A percentile compares a stretch with the other conserved stretches of the same genome.
Conservation (phyloP, 2,329 filamentous ascomycete genomes). For the Aschersonia sp. region DNA sequence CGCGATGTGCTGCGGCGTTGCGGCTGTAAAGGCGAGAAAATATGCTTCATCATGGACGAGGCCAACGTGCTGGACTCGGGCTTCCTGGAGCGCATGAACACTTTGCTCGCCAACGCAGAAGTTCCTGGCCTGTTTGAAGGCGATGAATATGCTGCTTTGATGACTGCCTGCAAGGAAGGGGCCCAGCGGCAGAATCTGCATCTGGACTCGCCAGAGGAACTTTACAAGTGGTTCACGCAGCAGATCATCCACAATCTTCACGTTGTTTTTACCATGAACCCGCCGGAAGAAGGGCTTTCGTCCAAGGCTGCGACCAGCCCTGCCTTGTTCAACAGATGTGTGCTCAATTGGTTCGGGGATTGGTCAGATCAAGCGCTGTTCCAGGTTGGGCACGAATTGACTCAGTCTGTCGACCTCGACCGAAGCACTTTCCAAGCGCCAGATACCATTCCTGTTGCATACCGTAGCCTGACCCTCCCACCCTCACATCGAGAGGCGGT, state of each 20-base stretch:
- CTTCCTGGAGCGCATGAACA: constrained; percentile 99
- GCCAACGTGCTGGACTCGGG: constrained; percentile 96
- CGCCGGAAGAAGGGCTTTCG: constrained; percentile 83
- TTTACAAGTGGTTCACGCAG: constrained; percentile 99
- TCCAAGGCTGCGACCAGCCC: constrained; percentile 97
- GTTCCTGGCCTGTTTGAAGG: constrained; percentile 97
- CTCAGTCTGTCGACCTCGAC: constrained; percentile 90
- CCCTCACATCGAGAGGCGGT: constrained; percentile 84
- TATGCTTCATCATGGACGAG: constrained; percentile 99
- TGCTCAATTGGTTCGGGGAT: constrained; percentile 99
- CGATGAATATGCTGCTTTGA: constrained; percentile 95
- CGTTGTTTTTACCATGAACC: constrained; percentile 99
- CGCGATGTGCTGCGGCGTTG: constrained; percentile 85
- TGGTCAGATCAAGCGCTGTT: constrained; percentile 99
- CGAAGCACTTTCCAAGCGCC: constrained; percentile 73
- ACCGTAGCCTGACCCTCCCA: constrained; percentile 70
- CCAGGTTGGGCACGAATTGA: constrained; percentile 92
- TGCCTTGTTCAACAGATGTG: constrained; percentile 96
- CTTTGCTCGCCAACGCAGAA: constrained; percentile 94
- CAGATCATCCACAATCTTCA: constrained; percentile 99
- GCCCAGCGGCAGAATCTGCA: constrained; percentile 90
- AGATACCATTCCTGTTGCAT: constrained; percentile 85
- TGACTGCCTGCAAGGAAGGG: constrained; percentile 98
- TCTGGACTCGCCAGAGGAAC: constrained; percentile 91
- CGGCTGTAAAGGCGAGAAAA: constrained; percentile 97